These are phyloP conservation scores for Ustilago curta DNA, from an alignment of 1,284 basidiomycete species.

Conservation along the genomic window DNA sequence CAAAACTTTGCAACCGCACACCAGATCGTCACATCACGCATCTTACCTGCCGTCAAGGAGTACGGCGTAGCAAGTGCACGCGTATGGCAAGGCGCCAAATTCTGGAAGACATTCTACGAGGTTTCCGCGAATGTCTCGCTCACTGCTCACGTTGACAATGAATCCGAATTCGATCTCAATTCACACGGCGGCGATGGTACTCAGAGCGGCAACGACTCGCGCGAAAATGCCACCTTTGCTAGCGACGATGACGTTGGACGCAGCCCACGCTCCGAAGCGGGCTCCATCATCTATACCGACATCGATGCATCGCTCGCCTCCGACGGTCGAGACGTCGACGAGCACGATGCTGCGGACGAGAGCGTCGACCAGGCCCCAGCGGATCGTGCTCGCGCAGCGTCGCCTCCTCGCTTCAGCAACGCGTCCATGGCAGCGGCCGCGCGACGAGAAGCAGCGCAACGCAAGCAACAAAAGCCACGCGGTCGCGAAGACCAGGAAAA, in stretches of 20 bases:
- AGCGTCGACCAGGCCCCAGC: conserved; percentile 37
- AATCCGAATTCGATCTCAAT: conserved; percentile 42
- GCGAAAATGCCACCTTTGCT: conserved; percentile 31
- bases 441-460: conserved; percentile 71
- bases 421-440: conserved; percentile 75
- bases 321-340: conserved; percentile 8
- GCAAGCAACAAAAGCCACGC: conserved; percentile 34
- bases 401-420: conserved; percentile 65
- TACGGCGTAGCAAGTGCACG: conserved; percentile 87
- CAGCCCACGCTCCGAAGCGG: conserved; percentile 36
- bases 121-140: conserved; percentile 87
- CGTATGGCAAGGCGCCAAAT: conserved; percentile 88
- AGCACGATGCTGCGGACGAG: conserved; percentile 32
- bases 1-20: conserved; percentile 92
- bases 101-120: conserved; percentile 96
- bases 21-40: conserved; percentile 81
- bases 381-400: conserved; percentile 77
- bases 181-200: conserved; percentile 42
- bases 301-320: conserved; percentile 33
- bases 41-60: conserved; percentile 87
- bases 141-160: conserved; percentile 43
- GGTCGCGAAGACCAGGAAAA: conserved; percentile 39
- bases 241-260: conserved; percentile 34
- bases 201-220: conserved; percentile 36
- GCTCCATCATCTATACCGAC: conserved; percentile 40